Percentiles rank a stretch among this genome's conserved stretches.
These are phyloP conservation scores for Kluyveromyces siamensis DNA, from an alignment of 805 yeast genomes.

Conservation along the genomic window DNA sequence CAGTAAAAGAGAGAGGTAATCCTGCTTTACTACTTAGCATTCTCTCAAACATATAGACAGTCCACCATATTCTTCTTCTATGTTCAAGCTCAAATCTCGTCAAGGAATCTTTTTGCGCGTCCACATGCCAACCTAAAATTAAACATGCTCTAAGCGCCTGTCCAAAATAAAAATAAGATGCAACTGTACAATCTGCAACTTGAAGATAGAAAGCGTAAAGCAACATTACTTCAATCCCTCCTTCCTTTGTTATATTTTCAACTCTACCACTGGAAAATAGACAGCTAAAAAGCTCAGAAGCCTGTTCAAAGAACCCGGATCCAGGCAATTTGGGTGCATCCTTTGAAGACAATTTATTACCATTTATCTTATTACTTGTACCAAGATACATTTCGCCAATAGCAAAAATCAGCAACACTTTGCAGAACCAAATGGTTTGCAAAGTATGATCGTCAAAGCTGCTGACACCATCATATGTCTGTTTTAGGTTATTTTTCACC, in stretches of 20 bases:
- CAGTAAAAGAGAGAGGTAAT: conserved; percentile 67
- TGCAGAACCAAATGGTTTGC: conserved; percentile 77
- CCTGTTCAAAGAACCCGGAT: conserved; percentile 67
- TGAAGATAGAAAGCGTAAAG: conserved; percentile 72
- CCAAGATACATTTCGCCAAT: conserved; percentile 79
- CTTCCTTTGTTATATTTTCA: conserved; percentile 68
- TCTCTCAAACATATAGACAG: conserved; percentile 72
- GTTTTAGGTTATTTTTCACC: conserved; percentile 56
- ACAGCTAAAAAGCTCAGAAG: conserved; percentile 71
- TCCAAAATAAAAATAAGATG: conserved; percentile 74
- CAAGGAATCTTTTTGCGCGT: conserved; percentile 61
- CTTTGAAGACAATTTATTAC: conserved; percentile 25
- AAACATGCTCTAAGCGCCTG: conserved; percentile 64
- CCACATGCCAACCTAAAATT: conserved; percentile 74
- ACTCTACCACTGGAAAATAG: conserved; percentile 72
- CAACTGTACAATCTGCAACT: conserved; percentile 77
- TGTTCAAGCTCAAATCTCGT: conserved; percentile 69
- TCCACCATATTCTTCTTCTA: conserved; percentile 81
- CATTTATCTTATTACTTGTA: conserved; percentile 53
- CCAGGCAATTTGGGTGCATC: conserved; percentile 55
- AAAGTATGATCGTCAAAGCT: conserved; percentile 43
- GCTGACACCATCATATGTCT: conserved; percentile 44
- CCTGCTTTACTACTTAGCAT: conserved; percentile 82
- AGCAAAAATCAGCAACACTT: conserved; percentile 62
- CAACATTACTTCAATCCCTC: conserved; percentile 68